These are phyloP conservation scores for Cordyceps pruinosa DNA, from an alignment of 2,329 filamentous ascomycete species.

Conservation along the genomic window DNA sequence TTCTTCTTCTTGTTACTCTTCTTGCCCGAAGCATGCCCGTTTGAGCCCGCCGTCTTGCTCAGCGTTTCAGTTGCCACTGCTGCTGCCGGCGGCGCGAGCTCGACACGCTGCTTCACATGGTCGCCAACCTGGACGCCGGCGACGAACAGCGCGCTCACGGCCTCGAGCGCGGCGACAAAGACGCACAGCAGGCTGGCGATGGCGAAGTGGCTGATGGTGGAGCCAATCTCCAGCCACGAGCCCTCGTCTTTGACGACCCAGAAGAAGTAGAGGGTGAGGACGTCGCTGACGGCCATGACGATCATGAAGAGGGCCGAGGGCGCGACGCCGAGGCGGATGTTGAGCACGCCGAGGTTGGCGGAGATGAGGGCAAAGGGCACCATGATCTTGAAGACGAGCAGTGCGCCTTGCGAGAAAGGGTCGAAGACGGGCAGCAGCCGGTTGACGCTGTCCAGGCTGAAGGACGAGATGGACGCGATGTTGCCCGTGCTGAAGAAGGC, in stretches of 20 bases:
- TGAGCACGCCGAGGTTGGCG: constrained; percentile 89
- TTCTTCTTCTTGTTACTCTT: constrained; percentile 9
- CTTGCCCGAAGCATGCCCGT: not conserved
- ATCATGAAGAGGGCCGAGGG: constrained; percentile 90
- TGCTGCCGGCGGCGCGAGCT: too few relatives aligned
- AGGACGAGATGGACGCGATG: constrained; percentile 86
- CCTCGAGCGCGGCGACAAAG: constrained; percentile 84
- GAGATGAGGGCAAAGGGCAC: constrained; percentile 90
- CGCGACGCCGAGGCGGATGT: constrained; percentile 73
- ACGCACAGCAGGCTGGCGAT: constrained; percentile 86
- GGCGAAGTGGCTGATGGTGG: constrained; percentile 89
- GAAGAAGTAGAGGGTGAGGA: constrained; percentile 93
- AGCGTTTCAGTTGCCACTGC: not conserved
- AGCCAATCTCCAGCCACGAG: constrained; percentile 95
- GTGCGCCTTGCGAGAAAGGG: constrained; percentile 81
- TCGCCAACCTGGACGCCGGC: constrained; percentile 64
- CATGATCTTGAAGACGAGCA: constrained; percentile 83
- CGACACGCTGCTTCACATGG: not conserved
- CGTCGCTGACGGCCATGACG: constrained; percentile 84
- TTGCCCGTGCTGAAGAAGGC: constrained; percentile 97
- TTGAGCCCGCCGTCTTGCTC: not conserved
- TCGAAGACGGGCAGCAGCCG: constrained; percentile 88
- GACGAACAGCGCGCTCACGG: constrained; percentile 76
- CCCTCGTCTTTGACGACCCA: constrained; percentile 96
- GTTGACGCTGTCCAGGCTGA: constrained; percentile 83